Evolutionary conservation across 129 eudicot species (phyloP).

Genomic region (Calendula officinalis): DNA sequence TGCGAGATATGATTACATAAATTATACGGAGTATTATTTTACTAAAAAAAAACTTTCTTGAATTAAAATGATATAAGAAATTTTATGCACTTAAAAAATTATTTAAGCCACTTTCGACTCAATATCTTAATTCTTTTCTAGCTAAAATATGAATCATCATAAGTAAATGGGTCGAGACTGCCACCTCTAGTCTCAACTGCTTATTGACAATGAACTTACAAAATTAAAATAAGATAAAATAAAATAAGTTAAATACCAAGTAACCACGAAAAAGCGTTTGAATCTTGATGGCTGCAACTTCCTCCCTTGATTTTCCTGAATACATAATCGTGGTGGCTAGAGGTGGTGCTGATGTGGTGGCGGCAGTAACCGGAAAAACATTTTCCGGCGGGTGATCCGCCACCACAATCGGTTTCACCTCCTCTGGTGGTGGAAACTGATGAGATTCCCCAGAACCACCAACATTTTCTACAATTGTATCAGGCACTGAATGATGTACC

Average conservation of each 20-base stretch:
- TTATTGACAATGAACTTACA: neutral
- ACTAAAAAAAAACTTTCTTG: too few species aligned
- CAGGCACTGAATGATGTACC: conserved; percentile 36
- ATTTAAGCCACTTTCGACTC: neutral
- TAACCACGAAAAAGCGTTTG: conserved; percentile 86
- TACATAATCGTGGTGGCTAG: conserved; percentile 44
- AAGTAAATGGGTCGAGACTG: neutral
- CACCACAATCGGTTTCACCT: conserved; percentile 45
- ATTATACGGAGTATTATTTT: too few species aligned
- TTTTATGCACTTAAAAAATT: too few species aligned
- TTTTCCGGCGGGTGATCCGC: conserved; percentile 56
- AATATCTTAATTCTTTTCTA: neutral
- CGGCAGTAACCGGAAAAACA: conserved; percentile 45
- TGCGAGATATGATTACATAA: too few species aligned
- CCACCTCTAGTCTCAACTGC: neutral
- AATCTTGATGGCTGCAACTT: conserved; percentile 69
- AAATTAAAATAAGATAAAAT: neutral
- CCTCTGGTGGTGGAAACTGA: conserved; percentile 52
- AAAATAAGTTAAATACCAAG: conserved; percentile 41
- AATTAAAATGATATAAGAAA: too few species aligned
- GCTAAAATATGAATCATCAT: neutral
- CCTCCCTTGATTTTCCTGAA: conserved; percentile 58
- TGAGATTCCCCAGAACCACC: conserved; percentile 35
- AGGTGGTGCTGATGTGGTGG: conserved; percentile 48
- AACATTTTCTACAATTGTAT: conserved; percentile 36